phyloP scores from a whole-genome alignment of 2,329 filamentous ascomycete genomes.

The Beauveria sp. region DNA sequence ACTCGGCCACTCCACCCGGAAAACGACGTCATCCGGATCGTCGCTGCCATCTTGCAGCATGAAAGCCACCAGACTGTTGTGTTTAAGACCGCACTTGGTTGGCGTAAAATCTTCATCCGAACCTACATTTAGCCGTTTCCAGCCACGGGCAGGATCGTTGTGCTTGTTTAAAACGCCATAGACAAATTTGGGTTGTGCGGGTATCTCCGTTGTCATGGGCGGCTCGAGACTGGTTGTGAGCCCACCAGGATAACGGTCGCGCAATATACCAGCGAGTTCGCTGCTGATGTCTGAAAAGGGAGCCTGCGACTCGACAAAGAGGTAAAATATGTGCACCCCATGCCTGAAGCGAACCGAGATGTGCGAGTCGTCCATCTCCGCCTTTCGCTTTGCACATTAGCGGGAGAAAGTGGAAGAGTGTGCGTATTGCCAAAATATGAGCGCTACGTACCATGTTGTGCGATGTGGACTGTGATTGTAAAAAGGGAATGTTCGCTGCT shows the following conservation, averaged over 20 bases:
- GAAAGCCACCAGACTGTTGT: constrained; percentile 45
- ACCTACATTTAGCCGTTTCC: constrained; percentile 37
- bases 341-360: constrained; percentile 67
- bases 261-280: constrained; percentile 51
- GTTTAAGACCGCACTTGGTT: constrained; percentile 34
- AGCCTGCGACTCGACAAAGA: constrained; percentile 54
- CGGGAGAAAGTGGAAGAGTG: neutral
- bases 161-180: constrained; percentile 40
- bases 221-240: constrained; percentile 31
- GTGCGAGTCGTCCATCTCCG: constrained; percentile 38
- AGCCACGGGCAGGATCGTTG: constrained; percentile 40
- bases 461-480: neutral
- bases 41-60: constrained; percentile 32
- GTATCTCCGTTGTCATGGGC: constrained; percentile 30
- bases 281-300: constrained; percentile 49
- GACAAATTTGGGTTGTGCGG: constrained; percentile 33
- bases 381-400: constrained; percentile 1
- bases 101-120: constrained; percentile 31
- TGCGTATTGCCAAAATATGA: neutral
- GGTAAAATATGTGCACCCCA: constrained; percentile 61
- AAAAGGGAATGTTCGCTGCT: neutral
- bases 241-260: constrained; percentile 48
- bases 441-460: constrained; percentile 1
- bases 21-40: constrained; percentile 31
- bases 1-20: constrained; percentile 38